Evolutionary conservation across 305 asterid species (phyloP), one percentile per base, ranked within the genome.

Genomic region (Fraxinus sp.): DNA sequence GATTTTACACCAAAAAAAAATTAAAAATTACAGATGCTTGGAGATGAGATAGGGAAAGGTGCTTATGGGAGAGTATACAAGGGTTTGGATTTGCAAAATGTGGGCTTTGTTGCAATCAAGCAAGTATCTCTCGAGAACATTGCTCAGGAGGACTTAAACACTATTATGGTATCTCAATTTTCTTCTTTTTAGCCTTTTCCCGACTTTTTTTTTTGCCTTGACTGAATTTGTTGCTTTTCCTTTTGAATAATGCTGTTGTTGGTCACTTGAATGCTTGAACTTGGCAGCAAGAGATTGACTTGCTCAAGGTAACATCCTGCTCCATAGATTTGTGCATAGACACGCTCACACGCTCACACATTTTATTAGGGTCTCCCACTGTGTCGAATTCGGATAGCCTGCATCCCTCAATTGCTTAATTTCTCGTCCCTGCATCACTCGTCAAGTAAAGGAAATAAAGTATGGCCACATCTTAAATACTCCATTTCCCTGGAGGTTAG

Each of bases 1-100:
- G 30, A 3, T 59, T 55, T 75, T 49, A 35, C 59, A 24, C 0
- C 0, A 24, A 24, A 24, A 24, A 24, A 24, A 24, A 24, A 24
- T 24, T 24, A n/a, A 66, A 46, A 84, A 79, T 71, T 89, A 83
- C 87, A 95, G 99, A 96, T 96, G 94, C 97, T 94, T 80, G 99
- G 99, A 70, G 99, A 96, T 89, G 99, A 95, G 88, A 95, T 95
- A 76, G 99, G 99, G 36, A 95, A 95, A 91, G 99, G 99, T 77
- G 98, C 99, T 24, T 94, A 94, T 83, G 99, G 99, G 77, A 93
- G n/a, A n/a, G n/a, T n/a, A n/a, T n/a, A n/a, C n/a, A n/a, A n/a
- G n/a, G n/a, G n/a, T n/a, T n/a, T n/a, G n/a, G 97, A 88, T 90
- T 91, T 94, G 91, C 97, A 94, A 84, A 94, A 94, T 87, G 99